phyloP scores from a whole-genome alignment of 331 rosid genomes.

The Phaseolus coccineus region DNA sequence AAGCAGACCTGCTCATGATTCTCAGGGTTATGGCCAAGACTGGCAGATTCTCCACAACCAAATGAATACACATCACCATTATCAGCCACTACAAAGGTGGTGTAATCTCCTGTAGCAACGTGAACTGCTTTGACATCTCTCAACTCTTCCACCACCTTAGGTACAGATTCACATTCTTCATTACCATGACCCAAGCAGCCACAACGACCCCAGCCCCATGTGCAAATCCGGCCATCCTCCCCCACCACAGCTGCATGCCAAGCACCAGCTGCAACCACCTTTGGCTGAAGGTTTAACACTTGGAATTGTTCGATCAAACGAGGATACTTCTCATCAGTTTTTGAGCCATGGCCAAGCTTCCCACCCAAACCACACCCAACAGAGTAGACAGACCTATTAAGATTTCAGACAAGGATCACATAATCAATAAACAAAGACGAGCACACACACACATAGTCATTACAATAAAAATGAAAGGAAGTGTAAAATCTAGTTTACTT shows the following conservation, averaged over 20 bases:
- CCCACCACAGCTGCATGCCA: slow-evolving; percentile 97
- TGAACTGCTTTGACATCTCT: slow-evolving; percentile 73
- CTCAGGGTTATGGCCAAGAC: slow-evolving; percentile 66
- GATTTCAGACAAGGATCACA: slow-evolving; percentile 32
- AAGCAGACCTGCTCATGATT: slow-evolving; percentile 66
- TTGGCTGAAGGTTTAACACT: slow-evolving; percentile 73
- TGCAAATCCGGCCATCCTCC: slow-evolving; percentile 85
- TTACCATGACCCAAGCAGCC: slow-evolving; percentile 94
- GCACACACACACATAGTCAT: background rate
- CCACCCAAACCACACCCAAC: slow-evolving; percentile 97
- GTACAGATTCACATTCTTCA: slow-evolving; percentile 76
- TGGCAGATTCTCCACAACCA: slow-evolving; percentile 87
- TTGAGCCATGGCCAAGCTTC: slow-evolving; percentile 83
- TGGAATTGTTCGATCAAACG: slow-evolving; percentile 77
- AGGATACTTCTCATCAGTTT: slow-evolving; percentile 78
- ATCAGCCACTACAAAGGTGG: slow-evolving; percentile 83
- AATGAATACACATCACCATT: slow-evolving; percentile 84
- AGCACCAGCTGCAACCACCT: slow-evolving; percentile 88
- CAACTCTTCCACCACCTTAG: slow-evolving; percentile 83
- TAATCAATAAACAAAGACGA: background rate
- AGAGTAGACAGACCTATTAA: slow-evolving; percentile 83
- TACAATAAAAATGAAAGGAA: background rate
- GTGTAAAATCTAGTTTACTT: background rate
- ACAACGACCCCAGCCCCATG: slow-evolving; percentile 96
- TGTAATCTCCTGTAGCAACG: slow-evolving; percentile 88